phyloP scores from a whole-genome alignment of 1,284 basidiomycete genomes.

The Apiotrichum veenhuisii region DNA sequence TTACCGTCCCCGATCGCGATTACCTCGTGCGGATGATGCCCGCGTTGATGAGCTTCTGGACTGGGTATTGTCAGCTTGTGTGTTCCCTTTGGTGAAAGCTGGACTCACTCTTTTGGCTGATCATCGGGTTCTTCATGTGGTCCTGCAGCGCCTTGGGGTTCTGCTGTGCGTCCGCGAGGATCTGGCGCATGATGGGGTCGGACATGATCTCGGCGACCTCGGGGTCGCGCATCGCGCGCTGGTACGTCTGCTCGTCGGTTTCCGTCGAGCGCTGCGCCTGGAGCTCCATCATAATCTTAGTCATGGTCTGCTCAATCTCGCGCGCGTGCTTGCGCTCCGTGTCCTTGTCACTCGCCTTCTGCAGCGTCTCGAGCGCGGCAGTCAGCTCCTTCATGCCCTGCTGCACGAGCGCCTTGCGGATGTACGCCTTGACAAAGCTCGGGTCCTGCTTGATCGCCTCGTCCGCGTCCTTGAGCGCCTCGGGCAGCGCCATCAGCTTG shows the following conservation, averaged over 20 bases:
- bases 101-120: constrained; percentile 12
- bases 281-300: constrained; percentile 76
- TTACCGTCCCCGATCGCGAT: background rate
- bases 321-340: constrained; percentile 68
- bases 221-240: constrained; percentile 94
- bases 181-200: constrained; percentile 73
- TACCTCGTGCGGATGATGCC: constrained; percentile 66
- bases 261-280: constrained; percentile 79
- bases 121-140: constrained; percentile 90
- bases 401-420: constrained; percentile 85
- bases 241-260: constrained; percentile 86
- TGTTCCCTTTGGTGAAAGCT: background rate
- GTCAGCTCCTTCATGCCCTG: constrained; percentile 88
- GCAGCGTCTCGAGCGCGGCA: constrained; percentile 75
- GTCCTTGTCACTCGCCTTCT: constrained; percentile 70
- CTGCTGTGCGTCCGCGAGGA: constrained; percentile 87
- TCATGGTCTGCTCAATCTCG: constrained; percentile 74
- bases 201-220: constrained; percentile 71
- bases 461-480: constrained; percentile 93
- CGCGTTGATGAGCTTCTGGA: constrained; percentile 83
- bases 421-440: constrained; percentile 89
- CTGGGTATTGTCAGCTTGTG: constrained; percentile 19
- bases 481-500: constrained; percentile 88
- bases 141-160: constrained; percentile 88
- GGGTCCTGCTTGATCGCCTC: constrained; percentile 90